Evolutionary conservation across 495 filamentous ascomycete species (phyloP).

Genomic region (Tetracladium marchalianum): DNA sequence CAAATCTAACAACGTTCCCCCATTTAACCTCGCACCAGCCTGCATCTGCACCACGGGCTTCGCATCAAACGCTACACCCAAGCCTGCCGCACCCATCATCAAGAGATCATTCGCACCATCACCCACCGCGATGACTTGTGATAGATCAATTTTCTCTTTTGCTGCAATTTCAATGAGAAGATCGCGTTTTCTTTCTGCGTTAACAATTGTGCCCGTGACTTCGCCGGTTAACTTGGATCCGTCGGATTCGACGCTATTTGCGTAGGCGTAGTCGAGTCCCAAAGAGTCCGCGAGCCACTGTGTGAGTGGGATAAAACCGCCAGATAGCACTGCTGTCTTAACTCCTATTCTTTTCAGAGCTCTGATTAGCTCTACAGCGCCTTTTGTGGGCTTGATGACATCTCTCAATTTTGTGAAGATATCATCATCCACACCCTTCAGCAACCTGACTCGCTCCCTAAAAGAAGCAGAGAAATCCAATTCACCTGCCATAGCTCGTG

Average conservation of each 20-base stretch:
- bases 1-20: conserved; percentile 66
- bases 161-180: conserved; percentile 69
- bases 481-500: conserved; percentile 90
- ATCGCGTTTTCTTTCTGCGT: conserved; percentile 67
- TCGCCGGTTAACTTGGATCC: conserved; percentile 70
- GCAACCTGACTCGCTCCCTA: conserved; percentile 63
- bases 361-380: conserved; percentile 61
- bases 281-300: conserved; percentile 72
- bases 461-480: conserved; percentile 84
- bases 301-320: conserved; percentile 84
- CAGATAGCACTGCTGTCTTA: conserved; percentile 81
- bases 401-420: conserved; percentile 74
- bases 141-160: conserved; percentile 56
- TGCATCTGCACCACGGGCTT: conserved; percentile 86
- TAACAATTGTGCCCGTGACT: conserved; percentile 68
- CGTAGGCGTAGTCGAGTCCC: conserved; percentile 76
- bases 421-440: conserved; percentile 66
- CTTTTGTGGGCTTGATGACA: conserved; percentile 68
- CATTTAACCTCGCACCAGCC: conserved; percentile 74
- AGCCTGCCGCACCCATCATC: conserved; percentile 82
- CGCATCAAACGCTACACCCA: conserved; percentile 90
- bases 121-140: conserved; percentile 78
- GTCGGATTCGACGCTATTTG: conserved; percentile 71
- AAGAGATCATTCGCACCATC: conserved; percentile 92
- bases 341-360: conserved; percentile 66